phyloP scores from a whole-genome alignment of 768 basidiomycete species.

The Mycena rosella region DNA sequence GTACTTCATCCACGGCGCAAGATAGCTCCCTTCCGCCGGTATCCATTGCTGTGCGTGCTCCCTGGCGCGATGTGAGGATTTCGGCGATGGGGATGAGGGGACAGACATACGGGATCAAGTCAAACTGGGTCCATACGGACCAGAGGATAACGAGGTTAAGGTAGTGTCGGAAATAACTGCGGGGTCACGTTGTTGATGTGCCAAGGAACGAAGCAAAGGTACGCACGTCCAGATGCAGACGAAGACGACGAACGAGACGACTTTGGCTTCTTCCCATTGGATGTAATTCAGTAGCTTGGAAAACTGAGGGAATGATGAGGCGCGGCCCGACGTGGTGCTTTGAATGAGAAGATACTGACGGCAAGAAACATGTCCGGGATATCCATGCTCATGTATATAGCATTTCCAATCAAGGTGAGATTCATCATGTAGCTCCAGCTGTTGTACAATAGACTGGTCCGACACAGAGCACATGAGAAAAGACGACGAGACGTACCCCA shows the following conservation, averaged over 20 bases:
- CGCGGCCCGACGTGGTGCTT: not conserved
- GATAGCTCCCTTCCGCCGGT: constrained; percentile 74
- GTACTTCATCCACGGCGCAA: constrained; percentile 83
- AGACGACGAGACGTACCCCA: constrained; percentile 68
- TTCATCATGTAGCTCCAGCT: constrained; percentile 91
- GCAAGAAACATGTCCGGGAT: constrained; percentile 91
- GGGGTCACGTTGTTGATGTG: constrained; percentile 5
- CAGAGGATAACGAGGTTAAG: constrained; percentile 88
- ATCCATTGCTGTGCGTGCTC: constrained; percentile 68
- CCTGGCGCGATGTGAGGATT: constrained; percentile 49
- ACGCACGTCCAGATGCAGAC: constrained; percentile 86
- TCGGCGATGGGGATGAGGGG: not conserved
- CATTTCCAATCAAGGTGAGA: constrained; percentile 89
- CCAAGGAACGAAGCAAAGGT: not conserved
- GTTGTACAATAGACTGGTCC: constrained; percentile 27
- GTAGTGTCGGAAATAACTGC: constrained; percentile 94
- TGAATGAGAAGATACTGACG: constrained; percentile 57
- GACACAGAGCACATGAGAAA: not conserved
- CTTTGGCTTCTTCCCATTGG: constrained; percentile 71
- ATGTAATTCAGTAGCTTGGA: constrained; percentile 94
- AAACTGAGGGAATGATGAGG: constrained; percentile 58
- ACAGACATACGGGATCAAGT: constrained; percentile 78
- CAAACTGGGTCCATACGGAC: constrained; percentile 87
- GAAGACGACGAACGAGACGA: constrained; percentile 73
- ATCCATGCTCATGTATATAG: constrained; percentile 98